Evolutionary conservation across 108 stramenopile species (phyloP).

Genomic region (Cyclotella cryptica): DNA sequence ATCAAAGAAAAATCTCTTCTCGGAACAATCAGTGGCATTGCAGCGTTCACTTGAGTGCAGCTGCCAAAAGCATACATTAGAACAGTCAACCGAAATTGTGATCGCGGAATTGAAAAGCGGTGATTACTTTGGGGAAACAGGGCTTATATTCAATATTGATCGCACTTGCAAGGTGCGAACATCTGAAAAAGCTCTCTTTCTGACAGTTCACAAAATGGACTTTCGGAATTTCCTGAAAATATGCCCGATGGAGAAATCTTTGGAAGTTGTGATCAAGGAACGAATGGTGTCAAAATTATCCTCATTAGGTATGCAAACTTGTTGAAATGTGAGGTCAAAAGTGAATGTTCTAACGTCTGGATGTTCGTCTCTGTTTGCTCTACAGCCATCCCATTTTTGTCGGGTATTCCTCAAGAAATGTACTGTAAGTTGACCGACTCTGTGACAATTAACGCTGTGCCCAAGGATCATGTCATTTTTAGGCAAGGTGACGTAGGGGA

Average conservation of each 20-base stretch:
- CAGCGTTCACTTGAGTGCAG: conserved; percentile 54
- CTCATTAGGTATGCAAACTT: conserved; percentile 31
- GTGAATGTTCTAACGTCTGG: too few species aligned
- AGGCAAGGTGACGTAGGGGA: conserved; percentile 59
- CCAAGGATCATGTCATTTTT: conserved; percentile 52
- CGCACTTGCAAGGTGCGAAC: conserved; percentile 59
- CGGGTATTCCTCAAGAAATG: conserved; percentile 53
- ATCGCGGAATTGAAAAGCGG: conserved; percentile 56
- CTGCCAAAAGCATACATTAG: conserved; percentile 6
- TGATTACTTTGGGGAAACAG: conserved; percentile 73
- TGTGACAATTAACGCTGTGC: conserved; percentile 51
- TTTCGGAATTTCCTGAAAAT: conserved; percentile 59
- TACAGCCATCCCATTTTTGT: conserved; percentile 51
- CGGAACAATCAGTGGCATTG: conserved; percentile 39
- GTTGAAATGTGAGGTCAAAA: neutral
- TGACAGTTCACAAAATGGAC: conserved; percentile 54
- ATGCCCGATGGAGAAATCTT: conserved; percentile 49
- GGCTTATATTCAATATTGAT: conserved; percentile 63
- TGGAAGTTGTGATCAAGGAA: conserved; percentile 53
- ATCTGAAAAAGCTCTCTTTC: conserved; percentile 53
- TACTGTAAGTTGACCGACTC: conserved; percentile 35
- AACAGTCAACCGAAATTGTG: conserved; percentile 24
- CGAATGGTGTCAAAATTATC: conserved; percentile 59
- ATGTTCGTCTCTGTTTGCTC: neutral
- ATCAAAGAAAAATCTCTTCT: neutral